Percentiles rank a stretch among this genome's conserved stretches.
These are phyloP conservation scores for Alternaria gaisen DNA, from an alignment of 2,329 filamentous ascomycete genomes.

Conservation along the genomic window DNA sequence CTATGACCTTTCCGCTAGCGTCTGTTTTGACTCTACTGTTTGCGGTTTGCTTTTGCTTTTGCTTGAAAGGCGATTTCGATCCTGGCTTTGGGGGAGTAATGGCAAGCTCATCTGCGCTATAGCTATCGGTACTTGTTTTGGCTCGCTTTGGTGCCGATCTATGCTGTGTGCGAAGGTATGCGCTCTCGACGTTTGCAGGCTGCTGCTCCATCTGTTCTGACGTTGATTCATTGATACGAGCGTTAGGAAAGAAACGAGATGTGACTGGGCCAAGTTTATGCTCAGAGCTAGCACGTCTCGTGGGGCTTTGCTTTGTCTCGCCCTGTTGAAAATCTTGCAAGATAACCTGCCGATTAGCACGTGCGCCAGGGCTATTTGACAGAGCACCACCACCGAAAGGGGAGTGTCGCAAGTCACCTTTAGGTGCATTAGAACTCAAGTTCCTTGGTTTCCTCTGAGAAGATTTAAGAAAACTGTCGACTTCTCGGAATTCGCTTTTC, in stretches of 20 bases:
- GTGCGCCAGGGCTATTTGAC: not conserved
- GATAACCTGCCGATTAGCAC: slow-evolving; percentile 9
- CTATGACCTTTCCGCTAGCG: not conserved
- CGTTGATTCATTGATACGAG: slow-evolving; percentile 37
- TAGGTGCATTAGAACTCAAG: not conserved
- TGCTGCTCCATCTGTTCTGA: not conserved
- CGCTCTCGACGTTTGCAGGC: not conserved
- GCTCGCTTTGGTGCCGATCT: slow-evolving; percentile 6
- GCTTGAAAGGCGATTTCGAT: slow-evolving; percentile 6
- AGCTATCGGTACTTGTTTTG: slow-evolving; percentile 1
- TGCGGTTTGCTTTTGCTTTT: not conserved
- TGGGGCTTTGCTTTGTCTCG: not conserved
- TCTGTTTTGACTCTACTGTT: slow-evolving; percentile 9
- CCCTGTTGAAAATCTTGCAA: slow-evolving; percentile 28
- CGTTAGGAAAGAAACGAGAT: slow-evolving; percentile 26
- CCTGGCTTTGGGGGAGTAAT: slow-evolving; percentile 3
- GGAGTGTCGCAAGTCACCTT: not conserved
- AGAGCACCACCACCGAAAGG: slow-evolving; percentile 8
- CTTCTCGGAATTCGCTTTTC: slow-evolving; percentile 30
- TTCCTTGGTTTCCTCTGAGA: slow-evolving; percentile 24
- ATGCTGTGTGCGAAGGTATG: slow-evolving; percentile 26
- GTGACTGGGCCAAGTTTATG: slow-evolving; percentile 1
- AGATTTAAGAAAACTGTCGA: slow-evolving; percentile 16
- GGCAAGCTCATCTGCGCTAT: slow-evolving; percentile 32
- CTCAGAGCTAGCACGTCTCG: slow-evolving; percentile 1